Evolutionary conservation across 805 yeast species (phyloP), one percentile per base, ranked within the genome.

Genomic region (Zygoascus tannicola): DNA sequence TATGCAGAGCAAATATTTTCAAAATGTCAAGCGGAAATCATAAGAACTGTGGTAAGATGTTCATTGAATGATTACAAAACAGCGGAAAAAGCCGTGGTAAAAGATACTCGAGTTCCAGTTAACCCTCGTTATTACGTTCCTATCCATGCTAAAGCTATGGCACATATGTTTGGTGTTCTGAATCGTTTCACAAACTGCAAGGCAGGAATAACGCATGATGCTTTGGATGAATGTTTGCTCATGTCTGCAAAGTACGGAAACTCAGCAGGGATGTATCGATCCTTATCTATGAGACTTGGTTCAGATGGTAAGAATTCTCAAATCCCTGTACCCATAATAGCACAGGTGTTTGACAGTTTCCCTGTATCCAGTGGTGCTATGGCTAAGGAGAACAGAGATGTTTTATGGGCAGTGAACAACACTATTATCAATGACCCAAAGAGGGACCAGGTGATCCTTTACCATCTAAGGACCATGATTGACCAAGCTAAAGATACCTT

Each of bases 101-200:
- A 15, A 20, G 23, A 38, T 8, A 33, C 12, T 4, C 19, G 35
- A 14, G 22, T 35, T 3, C 36, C 35, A 3, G 48, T 34, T 4
- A 32, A 38, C 19, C 50, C 50, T n/a, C 19, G 20, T 14, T 32
- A 43, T 22, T 44, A 40, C 21, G 38, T 39, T 19, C 53, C 50
- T 15, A 37, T 45, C 32, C 49, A 45, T 28, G 46, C 50, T 14
- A 32, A 45, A 7, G 49, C 51, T 7, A 55, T 54, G 57, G 56
- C 59, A 1, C 57, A 55, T 38, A 46, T 53, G 48, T 53, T 54
- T 43, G 59, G 57, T 7, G 45, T 52, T 4, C 41, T 56, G 35
- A 50, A 48, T 23, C 42, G 59, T 18, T 50, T 56, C 39, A 34
- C 37, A 12, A 47, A 48, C 16, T 37, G 40, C 28, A 30, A 53